phyloP scores from a whole-genome alignment of 2,329 filamentous ascomycete species.

The Knoxdaviesia capensis region DNA sequence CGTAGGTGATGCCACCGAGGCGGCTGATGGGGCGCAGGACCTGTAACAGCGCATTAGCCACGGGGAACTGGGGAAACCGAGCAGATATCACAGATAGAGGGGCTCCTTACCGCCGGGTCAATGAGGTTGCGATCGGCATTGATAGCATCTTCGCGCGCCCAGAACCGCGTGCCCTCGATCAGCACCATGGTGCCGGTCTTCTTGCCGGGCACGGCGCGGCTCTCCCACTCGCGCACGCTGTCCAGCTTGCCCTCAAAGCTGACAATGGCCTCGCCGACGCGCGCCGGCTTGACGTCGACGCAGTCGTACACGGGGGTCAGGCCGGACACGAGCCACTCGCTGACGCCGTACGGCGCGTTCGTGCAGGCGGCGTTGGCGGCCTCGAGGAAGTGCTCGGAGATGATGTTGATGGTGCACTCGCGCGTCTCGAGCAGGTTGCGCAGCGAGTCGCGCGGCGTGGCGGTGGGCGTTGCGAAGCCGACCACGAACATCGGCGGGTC shows the following conservation, averaged over 20 bases:
- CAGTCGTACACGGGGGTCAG: slow-evolving; percentile 48
- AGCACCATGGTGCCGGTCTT: slow-evolving; percentile 57
- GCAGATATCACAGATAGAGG: not conserved
- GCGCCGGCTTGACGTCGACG: slow-evolving; percentile 43
- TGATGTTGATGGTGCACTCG: slow-evolving; percentile 76
- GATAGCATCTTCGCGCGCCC: slow-evolving; percentile 74
- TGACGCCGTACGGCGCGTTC: slow-evolving; percentile 56
- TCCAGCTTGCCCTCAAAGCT: slow-evolving; percentile 65
- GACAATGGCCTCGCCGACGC: slow-evolving; percentile 70
- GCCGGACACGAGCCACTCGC: slow-evolving; percentile 64
- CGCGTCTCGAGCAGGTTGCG: slow-evolving; percentile 49
- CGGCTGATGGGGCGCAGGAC: slow-evolving; percentile 58
- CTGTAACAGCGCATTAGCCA: slow-evolving; percentile 12
- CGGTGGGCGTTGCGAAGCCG: slow-evolving; percentile 23
- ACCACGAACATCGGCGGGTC: slow-evolving; percentile 70
- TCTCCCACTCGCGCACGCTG: slow-evolving; percentile 59
- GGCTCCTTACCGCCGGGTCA: slow-evolving; percentile 39
- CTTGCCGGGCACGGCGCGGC: slow-evolving; percentile 45
- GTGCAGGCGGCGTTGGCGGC: slow-evolving; percentile 68
- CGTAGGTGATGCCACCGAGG: slow-evolving; percentile 75
- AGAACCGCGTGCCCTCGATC: slow-evolving; percentile 71
- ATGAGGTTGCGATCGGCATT: slow-evolving; percentile 57
- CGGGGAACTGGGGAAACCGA: not conserved
- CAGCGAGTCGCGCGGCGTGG: slow-evolving; percentile 56
- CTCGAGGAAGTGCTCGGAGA: slow-evolving; percentile 68